phyloP scores from a whole-genome alignment of 306 rosid species.

The Quercus variabilis region DNA sequence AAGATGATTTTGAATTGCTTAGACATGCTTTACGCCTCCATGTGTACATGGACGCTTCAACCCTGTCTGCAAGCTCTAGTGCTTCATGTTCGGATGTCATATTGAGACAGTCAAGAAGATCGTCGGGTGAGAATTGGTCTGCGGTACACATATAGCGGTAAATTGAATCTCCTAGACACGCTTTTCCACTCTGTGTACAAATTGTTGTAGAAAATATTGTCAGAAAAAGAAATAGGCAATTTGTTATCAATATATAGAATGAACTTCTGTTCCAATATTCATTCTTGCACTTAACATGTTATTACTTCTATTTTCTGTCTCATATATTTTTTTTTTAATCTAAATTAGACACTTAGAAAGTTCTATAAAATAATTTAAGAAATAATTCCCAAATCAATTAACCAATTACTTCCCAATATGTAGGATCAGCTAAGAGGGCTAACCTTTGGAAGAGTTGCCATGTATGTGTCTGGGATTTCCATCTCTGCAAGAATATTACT shows the following conservation, averaged over 20 bases:
- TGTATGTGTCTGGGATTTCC: constrained; percentile 79
- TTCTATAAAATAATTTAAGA: no score
- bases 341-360: no score
- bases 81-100: constrained; percentile 89
- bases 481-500: constrained; percentile 84
- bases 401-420: neutral
- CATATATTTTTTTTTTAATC: no score
- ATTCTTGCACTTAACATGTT: neutral
- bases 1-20: constrained; percentile 79
- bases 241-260: neutral
- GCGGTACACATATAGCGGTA: constrained; percentile 57
- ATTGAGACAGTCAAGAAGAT: constrained; percentile 62
- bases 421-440: constrained; percentile 8
- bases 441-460: constrained; percentile 89
- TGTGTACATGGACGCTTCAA: constrained; percentile 92
- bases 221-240: neutral
- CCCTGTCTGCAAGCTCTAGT: constrained; percentile 76
- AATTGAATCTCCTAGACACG: constrained; percentile 73
- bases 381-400: neutral
- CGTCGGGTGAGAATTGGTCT: constrained; percentile 70
- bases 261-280: neutral
- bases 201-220: neutral
- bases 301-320: no score
- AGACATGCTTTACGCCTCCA: constrained; percentile 93
- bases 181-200: constrained; percentile 66